phyloP scores from a whole-genome alignment of 108 stramenopile species.

The Fragilariopsis cylindrus region DNA sequence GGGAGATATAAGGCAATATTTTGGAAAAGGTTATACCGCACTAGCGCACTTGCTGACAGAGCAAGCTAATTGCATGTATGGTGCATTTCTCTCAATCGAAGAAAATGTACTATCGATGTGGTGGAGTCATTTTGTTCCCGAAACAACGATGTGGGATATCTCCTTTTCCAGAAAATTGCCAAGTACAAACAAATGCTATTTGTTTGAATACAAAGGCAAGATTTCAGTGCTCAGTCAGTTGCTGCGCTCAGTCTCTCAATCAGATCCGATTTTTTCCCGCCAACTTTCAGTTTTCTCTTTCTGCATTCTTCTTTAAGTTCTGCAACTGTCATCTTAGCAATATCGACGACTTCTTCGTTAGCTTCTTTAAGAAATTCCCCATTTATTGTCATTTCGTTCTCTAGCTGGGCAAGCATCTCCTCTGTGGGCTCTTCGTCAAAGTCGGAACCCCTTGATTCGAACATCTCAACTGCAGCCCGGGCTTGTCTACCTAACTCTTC shows the following conservation, averaged over 20 bases:
- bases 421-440: slow-evolving; percentile 38
- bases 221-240: background rate
- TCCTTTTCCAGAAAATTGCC: too few relatives aligned
- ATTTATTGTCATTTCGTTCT: slow-evolving; percentile 27
- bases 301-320: slow-evolving; percentile 49
- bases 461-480: slow-evolving; percentile 40
- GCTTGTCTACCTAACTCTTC: slow-evolving; percentile 42
- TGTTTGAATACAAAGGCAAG: slow-evolving; percentile 29
- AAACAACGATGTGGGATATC: too few relatives aligned
- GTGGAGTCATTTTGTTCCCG: too few relatives aligned
- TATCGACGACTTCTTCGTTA: slow-evolving; percentile 6
- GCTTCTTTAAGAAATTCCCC: slow-evolving; percentile 6
- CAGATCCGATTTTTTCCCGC: slow-evolving; percentile 53
- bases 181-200: slow-evolving; percentile 16
- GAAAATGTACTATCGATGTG: too few relatives aligned
- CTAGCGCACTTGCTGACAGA: too few relatives aligned
- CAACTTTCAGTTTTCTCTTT: slow-evolving; percentile 39
- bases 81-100: too few relatives aligned
- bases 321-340: slow-evolving; percentile 38
- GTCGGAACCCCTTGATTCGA: slow-evolving; percentile 16
- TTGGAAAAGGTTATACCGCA: too few relatives aligned
- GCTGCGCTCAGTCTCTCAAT: slow-evolving; percentile 35
- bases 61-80: too few relatives aligned
- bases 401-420: slow-evolving; percentile 33
- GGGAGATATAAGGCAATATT: too few relatives aligned